Evolutionary conservation across 2,329 filamentous ascomycete species (phyloP).

Genomic region (Alternaria sp.): DNA sequence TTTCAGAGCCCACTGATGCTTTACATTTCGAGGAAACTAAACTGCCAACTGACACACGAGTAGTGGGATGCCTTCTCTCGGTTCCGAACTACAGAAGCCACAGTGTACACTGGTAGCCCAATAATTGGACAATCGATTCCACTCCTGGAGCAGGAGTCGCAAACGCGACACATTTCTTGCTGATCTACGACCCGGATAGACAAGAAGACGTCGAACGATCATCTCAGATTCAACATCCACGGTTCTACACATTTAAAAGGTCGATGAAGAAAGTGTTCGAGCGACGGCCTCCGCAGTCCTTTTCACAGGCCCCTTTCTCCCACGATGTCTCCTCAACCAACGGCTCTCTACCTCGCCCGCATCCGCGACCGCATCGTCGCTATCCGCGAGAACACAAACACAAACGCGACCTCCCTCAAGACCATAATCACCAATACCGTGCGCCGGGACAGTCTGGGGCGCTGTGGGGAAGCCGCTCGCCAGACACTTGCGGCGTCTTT

Average conservation of each 20-base stretch:
- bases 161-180: background rate
- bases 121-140: background rate
- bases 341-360: background rate
- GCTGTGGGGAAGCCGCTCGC: background rate
- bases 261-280: too few species aligned
- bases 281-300: background rate
- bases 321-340: conserved; percentile 6
- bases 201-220: background rate
- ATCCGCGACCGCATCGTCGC: conserved; percentile 9
- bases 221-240: background rate
- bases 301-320: background rate
- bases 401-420: background rate
- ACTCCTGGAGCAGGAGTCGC: too few species aligned
- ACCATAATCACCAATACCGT: background rate
- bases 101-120: background rate
- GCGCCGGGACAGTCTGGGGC: background rate
- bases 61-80: background rate
- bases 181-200: background rate
- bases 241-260: background rate
- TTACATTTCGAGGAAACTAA: background rate
- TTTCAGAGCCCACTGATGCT: conserved; percentile 3
- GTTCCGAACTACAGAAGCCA: background rate
- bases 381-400: background rate
- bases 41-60: background rate
- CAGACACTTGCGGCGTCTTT: background rate